Evolutionary conservation across 2,329 filamentous ascomycete species (phyloP).

Genomic region (Alternaria ventricosa): DNA sequence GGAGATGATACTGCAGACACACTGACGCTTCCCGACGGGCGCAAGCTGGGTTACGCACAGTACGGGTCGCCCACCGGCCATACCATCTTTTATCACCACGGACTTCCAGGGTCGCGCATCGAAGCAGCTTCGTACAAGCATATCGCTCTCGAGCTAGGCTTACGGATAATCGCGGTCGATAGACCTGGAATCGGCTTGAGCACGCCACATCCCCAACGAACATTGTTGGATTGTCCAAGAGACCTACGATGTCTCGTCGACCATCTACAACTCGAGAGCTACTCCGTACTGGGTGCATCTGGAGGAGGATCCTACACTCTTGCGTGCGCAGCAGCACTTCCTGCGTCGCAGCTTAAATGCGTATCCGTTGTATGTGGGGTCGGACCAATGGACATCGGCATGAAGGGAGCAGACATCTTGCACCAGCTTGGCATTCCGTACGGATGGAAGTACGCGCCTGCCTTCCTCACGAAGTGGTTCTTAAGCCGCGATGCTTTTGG

Average conservation of each 20-base stretch:
- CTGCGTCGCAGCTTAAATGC: constrained; percentile 27
- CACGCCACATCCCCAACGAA: constrained; percentile 25
- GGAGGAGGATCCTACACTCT: constrained; percentile 44
- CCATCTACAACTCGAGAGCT: constrained; percentile 27
- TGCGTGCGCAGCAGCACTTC: constrained; percentile 33
- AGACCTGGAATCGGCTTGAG: constrained; percentile 40
- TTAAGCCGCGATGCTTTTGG: constrained; percentile 26
- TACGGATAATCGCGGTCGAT: constrained; percentile 35
- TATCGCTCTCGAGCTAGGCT: constrained; percentile 24
- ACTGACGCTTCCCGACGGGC: constrained; percentile 43
- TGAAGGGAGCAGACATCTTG: constrained; percentile 31
- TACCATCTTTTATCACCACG: constrained; percentile 39
- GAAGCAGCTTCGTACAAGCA: constrained; percentile 35
- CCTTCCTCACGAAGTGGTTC: constrained; percentile 30
- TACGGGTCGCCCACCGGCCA: constrained; percentile 37
- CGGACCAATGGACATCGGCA: constrained; percentile 47
- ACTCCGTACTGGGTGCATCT: constrained; percentile 39
- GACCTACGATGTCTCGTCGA: constrained; percentile 33
- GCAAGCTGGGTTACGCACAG: constrained; percentile 46
- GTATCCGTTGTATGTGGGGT: constrained; percentile 39
- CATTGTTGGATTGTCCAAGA: constrained; percentile 28
- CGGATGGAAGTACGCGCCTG: constrained; percentile 36
- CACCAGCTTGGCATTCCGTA: constrained; percentile 40
- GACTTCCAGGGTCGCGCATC: constrained; percentile 38
- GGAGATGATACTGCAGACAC: constrained; percentile 38